A percentile compares a stretch with the other conserved stretches of the same genome.
phyloP scores from a whole-genome alignment of 768 basidiomycete species.

The Suillus occidentalis region DNA sequence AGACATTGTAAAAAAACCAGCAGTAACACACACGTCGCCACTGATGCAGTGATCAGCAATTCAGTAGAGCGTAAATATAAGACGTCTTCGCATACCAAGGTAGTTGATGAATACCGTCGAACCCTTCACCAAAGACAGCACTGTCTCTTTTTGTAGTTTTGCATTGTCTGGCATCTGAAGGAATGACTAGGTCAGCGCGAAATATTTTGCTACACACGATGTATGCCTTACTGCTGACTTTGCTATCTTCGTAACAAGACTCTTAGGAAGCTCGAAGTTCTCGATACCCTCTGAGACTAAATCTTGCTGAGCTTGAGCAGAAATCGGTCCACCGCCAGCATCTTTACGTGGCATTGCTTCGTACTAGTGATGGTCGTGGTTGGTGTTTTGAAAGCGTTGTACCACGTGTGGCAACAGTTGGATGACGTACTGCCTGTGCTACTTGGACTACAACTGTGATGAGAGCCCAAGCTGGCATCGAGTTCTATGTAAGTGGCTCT shows the following conservation, averaged over 20 bases:
- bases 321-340: slow-evolving; percentile 48
- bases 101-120: slow-evolving; percentile 97
- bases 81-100: slow-evolving; percentile 53
- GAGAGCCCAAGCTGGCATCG: not conserved
- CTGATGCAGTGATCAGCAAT: slow-evolving; percentile 28
- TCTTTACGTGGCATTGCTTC: slow-evolving; percentile 71
- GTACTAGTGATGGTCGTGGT: not conserved
- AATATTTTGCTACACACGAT: not conserved
- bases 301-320: slow-evolving; percentile 78
- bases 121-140: slow-evolving; percentile 79
- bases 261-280: slow-evolving; percentile 86
- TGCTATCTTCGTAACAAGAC: slow-evolving; percentile 79
- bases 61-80: not conserved
- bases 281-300: slow-evolving; percentile 83
- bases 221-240: slow-evolving; percentile 65
- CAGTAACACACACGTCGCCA: slow-evolving; percentile 41
- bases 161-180: slow-evolving; percentile 76
- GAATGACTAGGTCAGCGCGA: not conserved
- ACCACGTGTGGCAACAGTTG: not conserved
- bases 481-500: not conserved
- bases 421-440: not conserved
- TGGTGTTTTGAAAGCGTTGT: not conserved
- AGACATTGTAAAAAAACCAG: not conserved
- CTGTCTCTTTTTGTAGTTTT: slow-evolving; percentile 89
- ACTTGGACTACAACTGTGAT: not conserved